Base-by-base conservation (phyloP, 345 rosid species). In the Bruguiera gymnorhiza region DNA sequence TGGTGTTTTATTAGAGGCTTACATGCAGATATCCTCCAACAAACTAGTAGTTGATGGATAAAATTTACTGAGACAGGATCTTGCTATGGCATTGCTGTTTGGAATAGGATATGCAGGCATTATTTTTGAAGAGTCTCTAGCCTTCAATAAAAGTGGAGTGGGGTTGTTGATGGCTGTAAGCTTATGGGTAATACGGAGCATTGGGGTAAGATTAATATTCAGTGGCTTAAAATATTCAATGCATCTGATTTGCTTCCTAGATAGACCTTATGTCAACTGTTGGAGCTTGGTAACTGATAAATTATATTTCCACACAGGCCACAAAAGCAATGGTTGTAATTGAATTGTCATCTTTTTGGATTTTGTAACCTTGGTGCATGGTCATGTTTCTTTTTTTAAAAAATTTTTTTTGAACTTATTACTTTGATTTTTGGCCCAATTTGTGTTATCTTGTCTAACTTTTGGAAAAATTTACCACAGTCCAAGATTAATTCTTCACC, bases 111-210 rank as follows among this genome's bases (percentile, higher is more conserved):
- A 95, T 68, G 84, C 83, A 0, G 97, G 99, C 37, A 95, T 92
- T 71, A 84, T 95, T 73, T 95, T 95, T 54, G 98, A 92, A 78
- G 96, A 92, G 81, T 88, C 92, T 81, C 82, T 95, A 67, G 92
- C 99, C 61, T 92, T 95, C 85, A 92, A 90, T 71, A 95, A 95
- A 86, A 95, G 91, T 76, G 98, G 98, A 61, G 94, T 95, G 20
- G 99, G 90, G 77, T 82, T 95, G 51, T 52, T 95, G 80, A 95
- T 95, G 99, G 99, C 98, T 74, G 98, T 92, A 67, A 85, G 99
- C 81, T 78, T 95, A 76, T 95, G 99, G 99, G 85, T 87, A 37
- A 81, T 95, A 46, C 82, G 98, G 75, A 86, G 92, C 81, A 84
- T 88, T 29, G 96, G 97, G 80, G 99, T 95, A 83, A 87, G 89